Evolutionary conservation across 139 green algal genomes (phyloP).

Genomic region (Zygnema circumcarinatum): DNA sequence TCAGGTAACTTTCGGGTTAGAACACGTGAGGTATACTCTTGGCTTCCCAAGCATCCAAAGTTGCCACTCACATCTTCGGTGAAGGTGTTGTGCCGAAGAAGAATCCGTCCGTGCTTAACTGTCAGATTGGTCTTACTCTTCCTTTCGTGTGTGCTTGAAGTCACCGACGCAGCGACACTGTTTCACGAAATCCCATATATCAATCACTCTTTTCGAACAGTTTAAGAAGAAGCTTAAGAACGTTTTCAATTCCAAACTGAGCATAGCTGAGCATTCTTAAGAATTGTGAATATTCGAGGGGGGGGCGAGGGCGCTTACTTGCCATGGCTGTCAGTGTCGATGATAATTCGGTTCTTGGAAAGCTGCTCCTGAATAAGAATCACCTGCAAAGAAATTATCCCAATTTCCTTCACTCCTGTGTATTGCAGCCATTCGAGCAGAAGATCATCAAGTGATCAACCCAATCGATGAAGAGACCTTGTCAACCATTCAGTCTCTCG

Average conservation of each 20-base stretch:
- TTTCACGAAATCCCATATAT: neutral
- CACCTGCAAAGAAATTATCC: slow-evolving; percentile 80
- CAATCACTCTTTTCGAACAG: too few relatives aligned
- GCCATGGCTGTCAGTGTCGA: slow-evolving; percentile 83
- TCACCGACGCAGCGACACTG: slow-evolving; percentile 71
- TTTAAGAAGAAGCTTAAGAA: too few relatives aligned
- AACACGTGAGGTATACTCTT: too few relatives aligned
- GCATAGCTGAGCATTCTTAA: too few relatives aligned
- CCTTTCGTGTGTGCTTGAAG: slow-evolving; percentile 91
- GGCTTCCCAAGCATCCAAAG: too few relatives aligned
- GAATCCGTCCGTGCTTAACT: slow-evolving; percentile 82
- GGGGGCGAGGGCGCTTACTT: slow-evolving; percentile 45
- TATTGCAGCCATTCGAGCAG: too few relatives aligned
- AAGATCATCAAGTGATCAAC: too few relatives aligned
- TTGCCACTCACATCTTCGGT: slow-evolving; percentile 68
- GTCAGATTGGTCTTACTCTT: slow-evolving; percentile 98
- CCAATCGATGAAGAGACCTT: too few relatives aligned
- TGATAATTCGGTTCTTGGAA: slow-evolving; percentile 98
- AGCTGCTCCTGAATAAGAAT: slow-evolving; percentile 99
- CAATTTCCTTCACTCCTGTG: neutral
- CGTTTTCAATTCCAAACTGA: too few relatives aligned
- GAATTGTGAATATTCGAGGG: too few relatives aligned
- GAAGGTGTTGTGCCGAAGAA: slow-evolving; percentile 96
- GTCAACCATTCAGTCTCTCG: too few relatives aligned
- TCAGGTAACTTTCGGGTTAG: too few relatives aligned